phyloP scores from a whole-genome alignment of 225 moss, liverwort and hornwort genomes.

The Pseudisothecium myosuroides region DNA sequence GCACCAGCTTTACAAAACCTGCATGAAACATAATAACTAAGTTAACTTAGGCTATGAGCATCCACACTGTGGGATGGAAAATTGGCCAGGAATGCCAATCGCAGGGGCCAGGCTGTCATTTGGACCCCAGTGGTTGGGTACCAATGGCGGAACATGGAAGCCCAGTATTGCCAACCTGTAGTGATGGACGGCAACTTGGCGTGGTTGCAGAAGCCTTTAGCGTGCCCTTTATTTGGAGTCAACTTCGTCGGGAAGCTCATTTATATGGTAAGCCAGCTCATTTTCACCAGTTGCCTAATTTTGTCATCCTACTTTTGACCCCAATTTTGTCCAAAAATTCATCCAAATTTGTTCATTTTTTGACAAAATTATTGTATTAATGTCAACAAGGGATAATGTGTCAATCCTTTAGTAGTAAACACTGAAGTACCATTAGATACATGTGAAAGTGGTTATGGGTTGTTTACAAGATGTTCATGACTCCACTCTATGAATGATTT shows the following conservation, averaged over 20 bases:
- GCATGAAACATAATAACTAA: background rate
- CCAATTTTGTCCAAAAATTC: no score
- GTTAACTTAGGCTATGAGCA: background rate
- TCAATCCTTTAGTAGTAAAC: no score
- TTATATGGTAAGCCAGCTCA: no score
- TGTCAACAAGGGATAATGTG: no score
- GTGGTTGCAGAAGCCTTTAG: background rate
- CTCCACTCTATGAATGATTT: no score
- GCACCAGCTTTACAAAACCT: background rate
- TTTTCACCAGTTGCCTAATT: no score
- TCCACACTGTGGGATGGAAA: background rate
- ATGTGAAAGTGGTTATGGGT: no score
- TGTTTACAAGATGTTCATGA: no score
- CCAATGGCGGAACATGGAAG: background rate
- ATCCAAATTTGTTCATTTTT: no score
- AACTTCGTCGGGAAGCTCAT: background rate
- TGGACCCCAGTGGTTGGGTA: accelerated
- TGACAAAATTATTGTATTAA: no score
- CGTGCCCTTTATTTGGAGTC: accelerated
- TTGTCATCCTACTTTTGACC: no score
- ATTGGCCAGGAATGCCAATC: background rate
- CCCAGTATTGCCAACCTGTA: background rate
- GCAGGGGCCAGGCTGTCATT: background rate
- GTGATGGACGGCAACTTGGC: background rate
- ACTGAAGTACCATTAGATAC: no score